Percentiles rank a stretch among this genome's conserved stretches.
Evolutionary conservation across 345 rosid species (phyloP).

Genomic region (Erodium maritimum): DNA sequence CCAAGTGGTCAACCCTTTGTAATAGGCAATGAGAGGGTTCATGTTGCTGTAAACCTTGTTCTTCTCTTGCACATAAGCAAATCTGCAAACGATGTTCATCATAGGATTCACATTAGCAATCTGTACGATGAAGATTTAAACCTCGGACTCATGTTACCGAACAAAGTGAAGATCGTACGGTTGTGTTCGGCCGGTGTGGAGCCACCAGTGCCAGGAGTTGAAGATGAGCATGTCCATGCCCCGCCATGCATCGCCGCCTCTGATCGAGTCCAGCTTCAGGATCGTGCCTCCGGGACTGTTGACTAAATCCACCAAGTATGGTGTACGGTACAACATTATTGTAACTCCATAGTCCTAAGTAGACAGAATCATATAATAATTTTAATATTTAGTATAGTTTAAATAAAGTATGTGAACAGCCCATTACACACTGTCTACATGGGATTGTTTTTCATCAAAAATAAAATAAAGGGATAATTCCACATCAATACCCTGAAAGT

Average conservation of each 20-base stretch:
- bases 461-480: too few species aligned
- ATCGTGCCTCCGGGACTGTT: constrained; percentile 33
- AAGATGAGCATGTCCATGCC: constrained; percentile 85
- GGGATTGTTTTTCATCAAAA: too few species aligned
- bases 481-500: too few species aligned
- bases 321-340: constrained; percentile 45
- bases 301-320: constrained; percentile 55
- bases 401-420: too few species aligned
- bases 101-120: too few species aligned
- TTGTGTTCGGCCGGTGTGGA: constrained; percentile 53
- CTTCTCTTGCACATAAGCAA: constrained; percentile 66
- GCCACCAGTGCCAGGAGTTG: constrained; percentile 97
- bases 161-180: constrained; percentile 51
- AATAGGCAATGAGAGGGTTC: constrained; percentile 70
- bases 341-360: constrained; percentile 46
- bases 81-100: constrained; percentile 25
- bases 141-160: too few species aligned
- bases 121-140: too few species aligned
- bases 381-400: too few species aligned
- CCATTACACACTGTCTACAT: too few species aligned
- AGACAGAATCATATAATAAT: too few species aligned
- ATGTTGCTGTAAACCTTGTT: constrained; percentile 53
- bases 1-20: constrained; percentile 88
- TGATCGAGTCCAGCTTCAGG: constrained; percentile 63
- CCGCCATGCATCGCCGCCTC: constrained; percentile 51